Conservation (phyloP, 1,284 basidiomycete genomes). For the Ceratobasidium sp. region DNA sequence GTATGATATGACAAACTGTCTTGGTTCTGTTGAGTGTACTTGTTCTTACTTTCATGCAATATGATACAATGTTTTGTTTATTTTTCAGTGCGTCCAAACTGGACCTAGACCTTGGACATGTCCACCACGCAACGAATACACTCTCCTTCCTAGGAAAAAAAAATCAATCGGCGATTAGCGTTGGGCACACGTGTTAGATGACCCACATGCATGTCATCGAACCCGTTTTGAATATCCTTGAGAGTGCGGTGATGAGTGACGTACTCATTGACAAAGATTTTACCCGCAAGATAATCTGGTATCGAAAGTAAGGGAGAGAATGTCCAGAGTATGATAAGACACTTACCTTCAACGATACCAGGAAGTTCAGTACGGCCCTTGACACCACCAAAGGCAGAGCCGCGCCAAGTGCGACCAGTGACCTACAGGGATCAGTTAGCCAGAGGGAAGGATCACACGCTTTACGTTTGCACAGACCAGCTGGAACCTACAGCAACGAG, state of each 20-base stretch:
- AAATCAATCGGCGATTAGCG: slow-evolving; percentile 3
- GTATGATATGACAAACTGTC: slow-evolving; percentile 22
- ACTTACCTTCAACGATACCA: slow-evolving; percentile 79
- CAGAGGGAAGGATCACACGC: slow-evolving; percentile 6
- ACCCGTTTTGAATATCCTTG: slow-evolving; percentile 85
- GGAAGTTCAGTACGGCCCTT: slow-evolving; percentile 96
- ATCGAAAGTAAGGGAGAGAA: background rate
- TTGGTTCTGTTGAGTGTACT: slow-evolving; percentile 8
- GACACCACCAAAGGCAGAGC: slow-evolving; percentile 95
- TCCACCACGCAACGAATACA: slow-evolving; percentile 93
- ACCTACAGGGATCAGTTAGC: slow-evolving; percentile 54
- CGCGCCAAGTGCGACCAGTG: slow-evolving; percentile 96
- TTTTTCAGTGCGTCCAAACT: slow-evolving; percentile 3
- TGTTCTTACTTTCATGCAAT: slow-evolving; percentile 30
- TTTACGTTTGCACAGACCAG: slow-evolving; percentile 48
- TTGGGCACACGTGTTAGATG: background rate
- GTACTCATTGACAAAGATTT: slow-evolving; percentile 87
- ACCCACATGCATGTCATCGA: slow-evolving; percentile 93
- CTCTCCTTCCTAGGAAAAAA: slow-evolving; percentile 73
- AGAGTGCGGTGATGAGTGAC: slow-evolving; percentile 82
- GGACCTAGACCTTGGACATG: slow-evolving; percentile 57
- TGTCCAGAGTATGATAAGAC: background rate
- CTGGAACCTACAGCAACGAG: slow-evolving; percentile 65
- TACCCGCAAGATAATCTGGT: slow-evolving; percentile 74
- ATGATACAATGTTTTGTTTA: slow-evolving; percentile 24